Conservation (phyloP, 1,284 basidiomycete genomes). For the Porodaedalea pini region DNA sequence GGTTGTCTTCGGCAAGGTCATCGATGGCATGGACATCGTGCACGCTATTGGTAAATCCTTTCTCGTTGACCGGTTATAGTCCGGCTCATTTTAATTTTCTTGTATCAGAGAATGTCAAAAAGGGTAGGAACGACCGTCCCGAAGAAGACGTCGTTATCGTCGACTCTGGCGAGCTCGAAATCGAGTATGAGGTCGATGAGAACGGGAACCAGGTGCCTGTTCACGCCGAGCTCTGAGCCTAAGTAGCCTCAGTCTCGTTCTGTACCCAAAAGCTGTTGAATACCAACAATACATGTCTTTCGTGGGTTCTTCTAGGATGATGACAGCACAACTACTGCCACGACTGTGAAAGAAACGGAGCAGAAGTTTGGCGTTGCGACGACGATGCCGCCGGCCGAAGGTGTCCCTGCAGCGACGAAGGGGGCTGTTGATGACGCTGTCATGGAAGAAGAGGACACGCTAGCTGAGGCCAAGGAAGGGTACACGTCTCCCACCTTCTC, state of each 20-base stretch:
- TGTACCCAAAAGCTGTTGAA: conserved; percentile 31
- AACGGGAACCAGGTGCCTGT: conserved; percentile 86
- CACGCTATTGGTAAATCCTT: conserved; percentile 58
- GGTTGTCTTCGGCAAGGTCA: conserved; percentile 89
- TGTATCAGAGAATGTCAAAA: conserved; percentile 71
- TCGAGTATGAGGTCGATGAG: conserved; percentile 58
- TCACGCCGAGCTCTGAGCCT: conserved; percentile 79
- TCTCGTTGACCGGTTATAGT: background rate
- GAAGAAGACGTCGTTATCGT: conserved; percentile 69
- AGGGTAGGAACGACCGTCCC: conserved; percentile 69
- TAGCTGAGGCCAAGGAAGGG: conserved; percentile 26
- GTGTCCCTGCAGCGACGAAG: conserved; percentile 17
- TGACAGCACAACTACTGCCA: background rate
- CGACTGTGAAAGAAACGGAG: conserved; percentile 5
- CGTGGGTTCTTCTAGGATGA: conserved; percentile 26
- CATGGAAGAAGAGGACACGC: conserved; percentile 22
- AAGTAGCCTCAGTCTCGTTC: conserved; percentile 39
- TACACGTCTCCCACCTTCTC: conserved; percentile 19
- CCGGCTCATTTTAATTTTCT: conserved; percentile 22
- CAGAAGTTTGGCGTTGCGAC: conserved; percentile 18
- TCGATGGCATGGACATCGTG: conserved; percentile 89
- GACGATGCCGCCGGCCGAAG: conserved; percentile 21
- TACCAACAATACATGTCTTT: conserved; percentile 49
- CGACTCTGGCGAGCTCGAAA: conserved; percentile 75
- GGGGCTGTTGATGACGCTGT: conserved; percentile 16